phyloP scores from a whole-genome alignment of 805 yeast species.

The Candida chilensis region DNA sequence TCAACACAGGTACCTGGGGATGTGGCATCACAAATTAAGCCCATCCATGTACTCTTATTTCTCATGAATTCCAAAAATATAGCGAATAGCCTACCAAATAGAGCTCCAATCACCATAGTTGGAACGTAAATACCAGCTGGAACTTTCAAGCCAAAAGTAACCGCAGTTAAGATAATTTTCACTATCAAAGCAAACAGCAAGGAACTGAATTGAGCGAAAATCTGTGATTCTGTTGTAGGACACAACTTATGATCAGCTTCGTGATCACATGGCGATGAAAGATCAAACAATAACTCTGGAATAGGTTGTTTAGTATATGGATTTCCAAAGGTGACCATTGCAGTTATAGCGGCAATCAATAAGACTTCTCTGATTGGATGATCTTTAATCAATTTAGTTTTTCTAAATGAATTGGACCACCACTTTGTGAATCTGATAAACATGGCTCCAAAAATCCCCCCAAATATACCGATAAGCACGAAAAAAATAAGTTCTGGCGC shows the following conservation, averaged over 20 bases:
- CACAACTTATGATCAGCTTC: slow-evolving; percentile 17
- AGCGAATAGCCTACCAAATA: slow-evolving; percentile 45
- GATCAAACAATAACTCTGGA: slow-evolving; percentile 36
- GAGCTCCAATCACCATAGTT: slow-evolving; percentile 54
- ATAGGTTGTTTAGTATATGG: slow-evolving; percentile 39
- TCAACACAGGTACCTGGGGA: slow-evolving; percentile 22
- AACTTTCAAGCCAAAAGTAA: slow-evolving; percentile 48
- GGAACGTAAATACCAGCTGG: slow-evolving; percentile 60
- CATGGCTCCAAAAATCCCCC: slow-evolving; percentile 44
- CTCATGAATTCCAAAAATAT: slow-evolving; percentile 3
- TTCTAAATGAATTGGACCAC: slow-evolving; percentile 34
- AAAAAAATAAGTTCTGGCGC: slow-evolving; percentile 36
- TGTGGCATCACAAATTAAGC: slow-evolving; percentile 7
- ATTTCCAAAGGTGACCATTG: slow-evolving; percentile 36
- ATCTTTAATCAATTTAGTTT: slow-evolving; percentile 15
- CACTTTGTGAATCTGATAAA: slow-evolving; percentile 36
- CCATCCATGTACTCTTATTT: too few relatives aligned
- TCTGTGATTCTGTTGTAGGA: slow-evolving; percentile 10
- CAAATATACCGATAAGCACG: slow-evolving; percentile 37
- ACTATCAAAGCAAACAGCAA: slow-evolving; percentile 31
- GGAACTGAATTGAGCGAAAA: slow-evolving; percentile 14
- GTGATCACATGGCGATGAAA: slow-evolving; percentile 42
- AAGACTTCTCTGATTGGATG: slow-evolving; percentile 37
- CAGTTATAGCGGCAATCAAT: slow-evolving; percentile 33
- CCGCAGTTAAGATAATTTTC: slow-evolving; percentile 35